Conservation (phyloP, 2,329 filamentous ascomycete genomes). For the Paecilomyces sp. region DNA sequence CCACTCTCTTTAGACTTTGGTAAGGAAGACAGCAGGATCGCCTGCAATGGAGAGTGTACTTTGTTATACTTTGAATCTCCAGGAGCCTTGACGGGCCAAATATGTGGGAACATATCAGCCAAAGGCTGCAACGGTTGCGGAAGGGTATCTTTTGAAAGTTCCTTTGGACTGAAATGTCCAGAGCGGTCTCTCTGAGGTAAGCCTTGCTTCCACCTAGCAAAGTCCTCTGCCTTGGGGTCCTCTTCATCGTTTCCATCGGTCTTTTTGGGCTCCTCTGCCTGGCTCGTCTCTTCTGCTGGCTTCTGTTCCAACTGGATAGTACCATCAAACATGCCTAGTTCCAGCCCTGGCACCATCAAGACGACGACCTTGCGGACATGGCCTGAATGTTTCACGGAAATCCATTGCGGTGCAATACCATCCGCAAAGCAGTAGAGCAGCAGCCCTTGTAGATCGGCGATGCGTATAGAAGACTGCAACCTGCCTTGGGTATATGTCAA, state of each 20-base stretch:
- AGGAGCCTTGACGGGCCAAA: conserved; percentile 84
- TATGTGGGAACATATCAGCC: conserved; percentile 72
- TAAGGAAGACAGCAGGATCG: conserved; percentile 70
- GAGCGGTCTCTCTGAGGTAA: conserved; percentile 25
- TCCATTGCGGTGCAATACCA: conserved; percentile 56
- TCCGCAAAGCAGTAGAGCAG: conserved; percentile 57
- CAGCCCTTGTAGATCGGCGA: conserved; percentile 52
- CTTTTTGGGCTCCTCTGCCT: conserved; percentile 3
- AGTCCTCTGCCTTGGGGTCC: conserved; percentile 20
- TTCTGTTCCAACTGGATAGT: conserved; percentile 36
- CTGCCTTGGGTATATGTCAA: conserved; percentile 49
- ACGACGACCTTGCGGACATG: conserved; percentile 68
- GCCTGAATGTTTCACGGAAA: conserved; percentile 50
- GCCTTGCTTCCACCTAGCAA: conserved; percentile 33
- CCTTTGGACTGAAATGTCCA: conserved; percentile 25
- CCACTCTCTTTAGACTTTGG: conserved; percentile 65
- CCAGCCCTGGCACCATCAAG: conserved; percentile 86
- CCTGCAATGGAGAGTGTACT: conserved; percentile 79
- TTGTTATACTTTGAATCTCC: conserved; percentile 75
- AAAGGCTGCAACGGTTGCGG: conserved; percentile 56
- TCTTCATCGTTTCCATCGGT: conserved; percentile 9
- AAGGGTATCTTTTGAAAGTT: conserved; percentile 22
- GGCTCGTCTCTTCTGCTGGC: background rate
- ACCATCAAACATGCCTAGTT: conserved; percentile 79
- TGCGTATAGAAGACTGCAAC: conserved; percentile 49